Evolutionary conservation across 352 stramenopile genomes (phyloP).

Genomic region (Pythium plurisporium): DNA sequence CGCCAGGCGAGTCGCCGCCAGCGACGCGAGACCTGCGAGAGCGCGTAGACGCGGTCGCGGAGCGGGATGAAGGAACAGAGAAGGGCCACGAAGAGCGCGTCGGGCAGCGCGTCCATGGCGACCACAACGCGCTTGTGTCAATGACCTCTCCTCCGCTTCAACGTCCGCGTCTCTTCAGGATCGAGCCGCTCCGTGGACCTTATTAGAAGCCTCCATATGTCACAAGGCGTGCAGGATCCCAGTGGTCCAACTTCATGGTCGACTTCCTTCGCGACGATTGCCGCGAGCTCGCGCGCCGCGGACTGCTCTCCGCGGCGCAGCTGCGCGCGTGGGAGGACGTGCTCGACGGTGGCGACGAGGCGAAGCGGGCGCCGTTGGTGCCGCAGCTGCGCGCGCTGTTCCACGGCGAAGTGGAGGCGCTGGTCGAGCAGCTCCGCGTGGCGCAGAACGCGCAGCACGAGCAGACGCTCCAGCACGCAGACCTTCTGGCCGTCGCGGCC

Average conservation of each 20-base stretch:
- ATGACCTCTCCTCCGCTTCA: neutral
- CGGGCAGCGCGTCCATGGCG: slow-evolving; percentile 25
- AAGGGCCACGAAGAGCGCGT: slow-evolving; percentile 36
- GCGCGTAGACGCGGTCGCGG: slow-evolving; percentile 46
- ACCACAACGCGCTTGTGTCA: neutral
- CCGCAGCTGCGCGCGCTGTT: slow-evolving; percentile 30
- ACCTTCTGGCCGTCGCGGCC: slow-evolving; percentile 56
- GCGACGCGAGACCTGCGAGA: slow-evolving; percentile 49
- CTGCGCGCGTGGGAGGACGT: slow-evolving; percentile 27
- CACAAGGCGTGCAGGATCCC: neutral
- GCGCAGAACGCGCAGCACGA: slow-evolving; percentile 51
- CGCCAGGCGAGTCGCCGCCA: slow-evolving; percentile 52
- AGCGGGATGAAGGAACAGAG: slow-evolving; percentile 57
- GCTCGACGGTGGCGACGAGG: neutral
- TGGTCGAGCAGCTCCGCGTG: slow-evolving; percentile 43
- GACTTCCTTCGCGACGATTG: slow-evolving; percentile 16
- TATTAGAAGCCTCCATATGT: neutral
- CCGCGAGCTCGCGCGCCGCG: slow-evolving; percentile 12
- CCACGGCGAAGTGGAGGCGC: slow-evolving; percentile 36
- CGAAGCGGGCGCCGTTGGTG: neutral
- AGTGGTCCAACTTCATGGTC: neutral
- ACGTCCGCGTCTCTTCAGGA: neutral
- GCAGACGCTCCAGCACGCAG: slow-evolving; percentile 39
- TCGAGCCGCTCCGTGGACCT: neutral
- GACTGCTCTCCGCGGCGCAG: slow-evolving; percentile 25